Evolutionary conservation across 2,329 filamentous ascomycete species (phyloP).

Genomic region (Cercospora beticola): DNA sequence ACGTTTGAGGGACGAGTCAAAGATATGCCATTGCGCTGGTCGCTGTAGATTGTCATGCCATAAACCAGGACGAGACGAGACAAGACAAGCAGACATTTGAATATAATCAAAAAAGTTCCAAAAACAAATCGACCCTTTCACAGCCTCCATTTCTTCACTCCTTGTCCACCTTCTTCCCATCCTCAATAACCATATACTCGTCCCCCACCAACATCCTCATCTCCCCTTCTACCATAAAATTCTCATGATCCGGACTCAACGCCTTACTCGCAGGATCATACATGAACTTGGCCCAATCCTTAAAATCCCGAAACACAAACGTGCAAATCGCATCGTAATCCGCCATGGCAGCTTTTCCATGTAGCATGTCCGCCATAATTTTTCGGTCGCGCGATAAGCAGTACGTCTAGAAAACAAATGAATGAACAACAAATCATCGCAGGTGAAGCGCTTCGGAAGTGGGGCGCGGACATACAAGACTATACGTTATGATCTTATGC

Average conservation of each 20-base stretch:
- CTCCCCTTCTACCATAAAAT: slow-evolving; percentile 40
- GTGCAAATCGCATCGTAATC: slow-evolving; percentile 52
- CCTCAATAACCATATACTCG: slow-evolving; percentile 38
- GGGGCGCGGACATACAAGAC: slow-evolving; percentile 40
- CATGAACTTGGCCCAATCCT: slow-evolving; percentile 48
- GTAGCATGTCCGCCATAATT: slow-evolving; percentile 48
- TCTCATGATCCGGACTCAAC: slow-evolving; percentile 38
- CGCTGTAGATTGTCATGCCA: slow-evolving; percentile 12
- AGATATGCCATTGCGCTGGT: slow-evolving; percentile 3
- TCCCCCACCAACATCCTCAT: slow-evolving; percentile 50
- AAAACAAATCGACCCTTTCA: background rate
- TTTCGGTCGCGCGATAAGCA: slow-evolving; percentile 47
- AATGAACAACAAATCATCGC: background rate
- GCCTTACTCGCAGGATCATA: slow-evolving; percentile 49
- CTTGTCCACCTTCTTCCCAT: slow-evolving; percentile 10
- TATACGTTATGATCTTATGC: slow-evolving; percentile 48
- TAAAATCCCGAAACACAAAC: slow-evolving; percentile 50
- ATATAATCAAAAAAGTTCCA: background rate
- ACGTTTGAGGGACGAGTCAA: slow-evolving; percentile 3
- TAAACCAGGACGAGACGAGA: slow-evolving; percentile 2
- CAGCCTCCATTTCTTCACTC: background rate
- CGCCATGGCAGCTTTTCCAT: slow-evolving; percentile 43
- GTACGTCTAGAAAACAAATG: slow-evolving; percentile 44
- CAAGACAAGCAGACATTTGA: background rate
- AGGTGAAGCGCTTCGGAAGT: no score